Conservation (phyloP, 2,329 filamentous ascomycete species). For the Fusarium cicatricum region DNA sequence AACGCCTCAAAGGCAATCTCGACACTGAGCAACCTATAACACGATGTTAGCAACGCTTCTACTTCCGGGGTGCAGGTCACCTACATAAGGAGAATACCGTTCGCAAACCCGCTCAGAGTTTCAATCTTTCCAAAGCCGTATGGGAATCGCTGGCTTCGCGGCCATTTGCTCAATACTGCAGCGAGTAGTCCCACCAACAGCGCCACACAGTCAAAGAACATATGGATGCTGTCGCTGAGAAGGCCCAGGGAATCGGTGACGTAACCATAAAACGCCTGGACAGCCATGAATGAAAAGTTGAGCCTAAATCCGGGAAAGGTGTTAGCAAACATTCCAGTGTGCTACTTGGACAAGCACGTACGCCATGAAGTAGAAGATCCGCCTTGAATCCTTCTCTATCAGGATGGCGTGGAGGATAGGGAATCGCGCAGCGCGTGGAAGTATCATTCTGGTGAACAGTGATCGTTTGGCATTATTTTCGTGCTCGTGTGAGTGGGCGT, state of each 20-base stretch:
- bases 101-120: constrained; percentile 94
- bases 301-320: constrained; percentile 61
- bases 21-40: constrained; percentile 80
- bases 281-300: constrained; percentile 93
- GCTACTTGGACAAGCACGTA: constrained; percentile 53
- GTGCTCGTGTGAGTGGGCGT: constrained; percentile 47
- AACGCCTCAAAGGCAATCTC: constrained; percentile 97
- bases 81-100: constrained; percentile 92
- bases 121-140: constrained; percentile 98
- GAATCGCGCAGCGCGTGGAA: constrained; percentile 74
- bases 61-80: constrained; percentile 39
- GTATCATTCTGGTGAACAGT: constrained; percentile 73
- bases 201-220: constrained; percentile 98
- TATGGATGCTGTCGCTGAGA: constrained; percentile 98
- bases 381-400: constrained; percentile 88
- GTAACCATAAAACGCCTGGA: constrained; percentile 95
- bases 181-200: constrained; percentile 90
- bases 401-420: constrained; percentile 87
- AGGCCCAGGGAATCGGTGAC: constrained; percentile 91
- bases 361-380: constrained; percentile 98
- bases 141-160: constrained; percentile 85
- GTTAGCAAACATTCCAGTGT: constrained; percentile 27
- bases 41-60: constrained; percentile 19
- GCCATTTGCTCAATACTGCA: constrained; percentile 96
- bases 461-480: constrained; percentile 64